Base-by-base conservation (phyloP, 2,329 filamentous ascomycete genomes). In the Ilyonectria destructans region DNA sequence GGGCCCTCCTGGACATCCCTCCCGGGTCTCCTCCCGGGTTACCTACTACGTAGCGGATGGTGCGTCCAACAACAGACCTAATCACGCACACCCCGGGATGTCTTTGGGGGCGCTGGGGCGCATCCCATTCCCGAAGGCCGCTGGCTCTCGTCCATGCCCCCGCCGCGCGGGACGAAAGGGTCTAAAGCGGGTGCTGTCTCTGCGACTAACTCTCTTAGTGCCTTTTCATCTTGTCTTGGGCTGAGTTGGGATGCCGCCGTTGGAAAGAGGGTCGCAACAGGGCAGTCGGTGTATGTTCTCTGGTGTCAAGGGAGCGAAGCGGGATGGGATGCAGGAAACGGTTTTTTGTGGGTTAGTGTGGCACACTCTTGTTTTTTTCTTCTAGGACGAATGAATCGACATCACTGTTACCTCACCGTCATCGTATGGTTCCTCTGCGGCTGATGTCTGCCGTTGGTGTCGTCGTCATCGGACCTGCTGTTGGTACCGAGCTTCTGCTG, bases 331-430 rank as follows among this genome's bases (percentile, higher is more conserved):
- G 67, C 51, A 57, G 64, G 48, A 58, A 69, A 74, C 74, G 70
- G 70, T 73, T 74, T 69, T 74, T 74, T 70, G 67, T 74, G 72
- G 72, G 69, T 74, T 43, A 58, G 61, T 65, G 60, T 59, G 63
- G 62, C 70, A 63, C 63, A 70, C 61, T 62, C 52, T 29, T 46
- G 21, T 40, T 58, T 55, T 48, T n/a, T 43, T 6, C 45, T 15
- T 55, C 29, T 4, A 51, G 48, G 48, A 10, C 48, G 48, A 31
- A 6, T 9, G 23, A 51, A 15, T n/a, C 40, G 17, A 43, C 40
- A 17, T 43, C 40, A 43, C 19, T 8, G 4, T 51, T 31, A 17
- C 46, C 15, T 51, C 29, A 33, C 26, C 23, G 26, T 52, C 13
- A 19, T 26, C 17, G 4, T n/a, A 1, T 17, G 17, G 5, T 43